Conservation (phyloP, 2,329 filamentous ascomycete species). For the Hypomyces perniciosus region DNA sequence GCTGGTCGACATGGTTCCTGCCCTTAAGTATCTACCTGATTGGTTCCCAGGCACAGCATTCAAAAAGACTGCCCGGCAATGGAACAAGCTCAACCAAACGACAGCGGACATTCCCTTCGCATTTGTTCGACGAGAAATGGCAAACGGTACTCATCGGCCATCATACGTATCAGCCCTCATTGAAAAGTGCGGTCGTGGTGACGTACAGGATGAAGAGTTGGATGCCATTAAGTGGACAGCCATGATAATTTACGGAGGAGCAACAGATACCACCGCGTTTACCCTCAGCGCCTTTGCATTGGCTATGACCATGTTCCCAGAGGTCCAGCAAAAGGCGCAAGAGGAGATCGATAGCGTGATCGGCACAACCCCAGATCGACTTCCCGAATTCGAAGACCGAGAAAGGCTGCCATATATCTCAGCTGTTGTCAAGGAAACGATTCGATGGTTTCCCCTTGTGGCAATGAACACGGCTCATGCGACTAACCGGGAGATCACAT, state of each 20-base stretch:
- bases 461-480: background rate
- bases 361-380: conserved; percentile 15
- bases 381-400: conserved; percentile 13
- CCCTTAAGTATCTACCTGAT: conserved; percentile 19
- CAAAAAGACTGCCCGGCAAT: conserved; percentile 15
- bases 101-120: background rate
- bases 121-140: conserved; percentile 5
- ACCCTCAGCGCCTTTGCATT: conserved; percentile 1
- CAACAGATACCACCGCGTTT: conserved; percentile 8
- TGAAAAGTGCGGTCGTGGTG: background rate
- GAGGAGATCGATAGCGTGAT: conserved; percentile 14
- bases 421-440: conserved; percentile 20
- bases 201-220: background rate
- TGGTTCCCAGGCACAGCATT: conserved; percentile 19
- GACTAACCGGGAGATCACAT: background rate
- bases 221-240: conserved; percentile 1
- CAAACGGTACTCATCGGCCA: background rate
- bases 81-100: background rate
- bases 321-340: conserved; percentile 12
- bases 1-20: conserved; percentile 22
- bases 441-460: conserved; percentile 14
- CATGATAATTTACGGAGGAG: conserved; percentile 3
- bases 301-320: conserved; percentile 10
- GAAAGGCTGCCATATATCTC: conserved; percentile 19
- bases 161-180: conserved; percentile 3